phyloP scores from a whole-genome alignment of 352 stramenopile species.

The Phytophthora uliginosa region DNA sequence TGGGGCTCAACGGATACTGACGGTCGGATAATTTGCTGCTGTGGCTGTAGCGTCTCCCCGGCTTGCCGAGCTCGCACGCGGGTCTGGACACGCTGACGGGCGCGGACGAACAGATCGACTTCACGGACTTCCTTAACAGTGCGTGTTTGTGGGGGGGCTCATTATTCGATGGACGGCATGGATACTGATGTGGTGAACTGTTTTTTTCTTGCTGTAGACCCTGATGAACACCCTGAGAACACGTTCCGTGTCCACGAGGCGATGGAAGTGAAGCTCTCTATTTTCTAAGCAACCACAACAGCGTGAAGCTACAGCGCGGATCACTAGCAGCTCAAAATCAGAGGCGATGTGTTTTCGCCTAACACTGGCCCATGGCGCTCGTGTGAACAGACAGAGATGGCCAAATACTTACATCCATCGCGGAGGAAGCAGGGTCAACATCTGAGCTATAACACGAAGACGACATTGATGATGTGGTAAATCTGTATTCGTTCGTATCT shows the following conservation, averaged over 20 bases:
- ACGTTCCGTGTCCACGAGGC: constrained; percentile 88
- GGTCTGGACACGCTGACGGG: constrained; percentile 86
- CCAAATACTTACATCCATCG: constrained; percentile 1
- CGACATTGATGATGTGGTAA: constrained; percentile 28
- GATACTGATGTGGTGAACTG: constrained; percentile 10
- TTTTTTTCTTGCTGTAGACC: constrained; percentile 52
- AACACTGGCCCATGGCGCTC: constrained; percentile 9
- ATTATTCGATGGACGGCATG: background rate
- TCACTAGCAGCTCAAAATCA: constrained; percentile 7
- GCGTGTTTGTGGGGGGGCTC: background rate
- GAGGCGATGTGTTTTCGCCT: background rate
- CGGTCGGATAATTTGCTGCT: background rate
- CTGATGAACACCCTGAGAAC: constrained; percentile 81
- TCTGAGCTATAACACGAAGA: constrained; percentile 26
- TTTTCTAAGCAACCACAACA: constrained; percentile 71
- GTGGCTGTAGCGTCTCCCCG: constrained; percentile 73
- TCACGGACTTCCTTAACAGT: constrained; percentile 89
- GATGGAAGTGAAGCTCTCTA: constrained; percentile 92
- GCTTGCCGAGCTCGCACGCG: constrained; percentile 78
- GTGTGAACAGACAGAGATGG: constrained; percentile 6
- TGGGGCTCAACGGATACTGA: background rate
- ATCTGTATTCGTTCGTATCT: constrained; percentile 20
- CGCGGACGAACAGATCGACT: constrained; percentile 83
- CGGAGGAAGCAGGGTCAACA: background rate
- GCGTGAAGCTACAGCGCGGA: background rate